Conservation (phyloP, 2,329 filamentous ascomycete genomes). For the Claviceps quebecensis region DNA sequence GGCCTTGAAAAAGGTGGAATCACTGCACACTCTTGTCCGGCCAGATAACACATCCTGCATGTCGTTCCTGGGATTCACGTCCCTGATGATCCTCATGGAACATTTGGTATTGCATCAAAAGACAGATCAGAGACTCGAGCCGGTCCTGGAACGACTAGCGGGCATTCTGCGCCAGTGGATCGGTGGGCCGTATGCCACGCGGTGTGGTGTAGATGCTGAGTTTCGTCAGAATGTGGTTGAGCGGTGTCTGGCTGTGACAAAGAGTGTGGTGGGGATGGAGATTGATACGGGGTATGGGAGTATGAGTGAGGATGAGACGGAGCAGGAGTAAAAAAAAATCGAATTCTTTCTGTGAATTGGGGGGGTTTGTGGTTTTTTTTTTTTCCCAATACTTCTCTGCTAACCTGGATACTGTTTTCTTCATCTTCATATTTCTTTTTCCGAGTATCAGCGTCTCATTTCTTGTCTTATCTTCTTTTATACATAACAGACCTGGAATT, state of each 20-base stretch:
- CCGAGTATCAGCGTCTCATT: not conserved
- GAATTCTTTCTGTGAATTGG: no score
- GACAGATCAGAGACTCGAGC: conserved; percentile 31
- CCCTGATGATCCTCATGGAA: conserved; percentile 44
- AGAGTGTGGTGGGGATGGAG: conserved; percentile 44
- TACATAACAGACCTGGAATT: no score
- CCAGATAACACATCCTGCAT: conserved; percentile 27
- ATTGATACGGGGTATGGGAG: conserved; percentile 46
- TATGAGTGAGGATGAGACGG: conserved; percentile 35
- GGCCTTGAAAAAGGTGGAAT: conserved; percentile 28
- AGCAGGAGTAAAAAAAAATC: not conserved
- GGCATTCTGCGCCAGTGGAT: conserved; percentile 48
- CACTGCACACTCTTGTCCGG: conserved; percentile 36
- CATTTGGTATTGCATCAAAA: conserved; percentile 32
- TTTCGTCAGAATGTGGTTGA: conserved; percentile 41
- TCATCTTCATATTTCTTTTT: not conserved
- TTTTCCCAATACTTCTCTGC: no score
- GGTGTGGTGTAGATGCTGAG: conserved; percentile 34
- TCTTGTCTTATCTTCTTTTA: no score
- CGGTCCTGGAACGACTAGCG: conserved; percentile 41
- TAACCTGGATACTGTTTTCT: not conserved
- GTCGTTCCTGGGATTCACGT: conserved; percentile 45
- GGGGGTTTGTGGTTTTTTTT: not conserved
- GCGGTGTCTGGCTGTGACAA: conserved; percentile 40
- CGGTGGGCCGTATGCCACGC: conserved; percentile 35